Evolutionary conservation across 1,284 basidiomycete species (phyloP), one percentile per base, ranked within the genome.

Genomic region (Fomitopsis betulina): DNA sequence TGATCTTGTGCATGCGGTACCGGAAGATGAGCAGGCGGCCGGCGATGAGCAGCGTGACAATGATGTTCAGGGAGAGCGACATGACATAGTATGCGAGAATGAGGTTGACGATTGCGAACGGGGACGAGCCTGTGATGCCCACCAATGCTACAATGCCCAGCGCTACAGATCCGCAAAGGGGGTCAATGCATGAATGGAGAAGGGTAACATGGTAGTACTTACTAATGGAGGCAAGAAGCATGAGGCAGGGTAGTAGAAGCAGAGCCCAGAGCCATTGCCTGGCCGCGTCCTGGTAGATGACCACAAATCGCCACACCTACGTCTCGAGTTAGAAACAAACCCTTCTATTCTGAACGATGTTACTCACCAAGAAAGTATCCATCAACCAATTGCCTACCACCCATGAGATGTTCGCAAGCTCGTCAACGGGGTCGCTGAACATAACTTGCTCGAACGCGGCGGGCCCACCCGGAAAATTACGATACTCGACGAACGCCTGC

Each of bases 1-100:
- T 43, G n/a, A 53, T 47, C 19, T 56, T 25, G 12, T 55, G 50
- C 27, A 62, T 53, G 27, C 49, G 17, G 27, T 47, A 23, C n/a
- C 56, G 57, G n/a, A 57, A 43, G n/a, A 49, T 39, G 33, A 61
- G 47, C 1, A 65, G 60, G 10, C 62, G 62, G 13, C 8, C n/a
- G 43, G 56, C 55, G 53, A 63, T 65, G 51, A 65, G 55, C 7
- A 57, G n/a, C 5, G 64, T 62, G 30, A 62, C 57, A 53, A 65
- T 32, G 43, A 62, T 35, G 55, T 62, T 65, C 8, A 65, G 53
- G 10, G 56, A 37, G 43, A 63, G 54, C 5, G 62, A 54, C 21
- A 62, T 53, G 5, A 60, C 54, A 39, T 58, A 65, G 57, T 62
- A 63, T 9, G 62, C 56, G n/a, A 56, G 56, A 13, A 53, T 59